Evolutionary conservation across 2,329 filamentous ascomycete genomes (phyloP), one percentile per base, ranked within the genome.

Genomic region (Chrysoporthe austroafricana): DNA sequence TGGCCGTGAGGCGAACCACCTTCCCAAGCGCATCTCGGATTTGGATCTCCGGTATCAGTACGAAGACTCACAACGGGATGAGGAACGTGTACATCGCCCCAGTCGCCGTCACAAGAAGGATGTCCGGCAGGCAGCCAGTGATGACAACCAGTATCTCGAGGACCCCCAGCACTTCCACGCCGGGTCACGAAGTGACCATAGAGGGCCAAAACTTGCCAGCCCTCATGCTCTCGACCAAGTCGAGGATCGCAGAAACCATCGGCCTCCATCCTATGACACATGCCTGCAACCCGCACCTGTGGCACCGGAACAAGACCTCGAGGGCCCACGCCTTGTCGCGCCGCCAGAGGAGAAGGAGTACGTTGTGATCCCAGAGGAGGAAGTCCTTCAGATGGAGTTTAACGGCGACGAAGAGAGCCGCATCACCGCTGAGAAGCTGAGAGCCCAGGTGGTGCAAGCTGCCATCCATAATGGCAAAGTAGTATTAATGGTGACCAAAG

Each of bases 371-470:
- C 63, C 64, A 26, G 67, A 64, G 18, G 67, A 63, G n/a, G 63
- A 65, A 21, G 59, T 46, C n/a, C 60, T 66, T 1, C 36, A 68
- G 43, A 61, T 52, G 18, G 62, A 66, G 63, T 68, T 46, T 42
- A 68, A 68, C 21, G 67, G 67, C 26, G 66, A 68, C 39, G 67
- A 68, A 44, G 67, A 60, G 26, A 60, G 64, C 59, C 67, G 67
- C 4, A 44, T 68, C 63, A 68, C 67, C 3, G 63, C 63, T 6
- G 63, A 68, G 52, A 68, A 66, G 14, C 62, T 68, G 26, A 64
- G 64, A 44, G 62, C 67, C 43, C 63, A 68, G 39, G 63, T 68
- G 18, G 32, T 66, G 11, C 64, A 66, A 9, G 64, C 63, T 32
- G 44, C 64, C 16, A 42, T 63, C 43, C 63, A 66, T 3, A 68